Conservation (phyloP, 116 monocot genomes). For the Cymodocea nodosa region DNA sequence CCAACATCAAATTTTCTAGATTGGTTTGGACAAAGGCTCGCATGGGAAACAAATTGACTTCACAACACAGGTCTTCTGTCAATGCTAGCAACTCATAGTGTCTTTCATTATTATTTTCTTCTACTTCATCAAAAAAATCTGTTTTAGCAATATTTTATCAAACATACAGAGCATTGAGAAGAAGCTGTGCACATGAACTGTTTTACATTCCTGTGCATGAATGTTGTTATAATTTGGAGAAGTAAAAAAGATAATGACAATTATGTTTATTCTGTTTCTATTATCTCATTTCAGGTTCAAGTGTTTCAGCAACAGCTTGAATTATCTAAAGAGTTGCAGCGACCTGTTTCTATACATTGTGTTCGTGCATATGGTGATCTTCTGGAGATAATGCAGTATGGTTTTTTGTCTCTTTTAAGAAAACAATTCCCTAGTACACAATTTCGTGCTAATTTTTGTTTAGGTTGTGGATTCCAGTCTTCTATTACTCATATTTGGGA, state of each 20-base stretch:
- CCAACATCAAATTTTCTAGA: constrained; percentile 7
- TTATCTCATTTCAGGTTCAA: constrained; percentile 5
- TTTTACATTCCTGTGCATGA: too few relatives aligned
- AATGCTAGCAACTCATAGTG: neutral
- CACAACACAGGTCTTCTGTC: constrained; percentile 38
- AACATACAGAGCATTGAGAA: too few relatives aligned
- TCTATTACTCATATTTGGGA: too few relatives aligned
- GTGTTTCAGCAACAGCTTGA: constrained; percentile 49
- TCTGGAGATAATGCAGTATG: constrained; percentile 15
- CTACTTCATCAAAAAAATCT: too few relatives aligned
- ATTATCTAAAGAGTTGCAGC: constrained; percentile 64
- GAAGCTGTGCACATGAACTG: too few relatives aligned
- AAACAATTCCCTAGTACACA: too few relatives aligned
- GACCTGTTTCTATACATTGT: constrained; percentile 83
- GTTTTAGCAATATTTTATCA: too few relatives aligned
- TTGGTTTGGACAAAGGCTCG: constrained; percentile 85
- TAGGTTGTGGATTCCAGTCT: too few relatives aligned
- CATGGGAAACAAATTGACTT: constrained; percentile 73
- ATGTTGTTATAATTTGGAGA: too few relatives aligned
- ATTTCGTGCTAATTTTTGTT: too few relatives aligned
- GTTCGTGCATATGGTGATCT: constrained; percentile 80
- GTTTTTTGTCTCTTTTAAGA: neutral
- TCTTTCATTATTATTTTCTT: neutral
- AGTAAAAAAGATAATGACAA: constrained; percentile 1
- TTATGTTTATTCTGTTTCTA: constrained; percentile 22